Base-by-base conservation (phyloP, 495 filamentous ascomycete species). In the Neurospora sp. region DNA sequence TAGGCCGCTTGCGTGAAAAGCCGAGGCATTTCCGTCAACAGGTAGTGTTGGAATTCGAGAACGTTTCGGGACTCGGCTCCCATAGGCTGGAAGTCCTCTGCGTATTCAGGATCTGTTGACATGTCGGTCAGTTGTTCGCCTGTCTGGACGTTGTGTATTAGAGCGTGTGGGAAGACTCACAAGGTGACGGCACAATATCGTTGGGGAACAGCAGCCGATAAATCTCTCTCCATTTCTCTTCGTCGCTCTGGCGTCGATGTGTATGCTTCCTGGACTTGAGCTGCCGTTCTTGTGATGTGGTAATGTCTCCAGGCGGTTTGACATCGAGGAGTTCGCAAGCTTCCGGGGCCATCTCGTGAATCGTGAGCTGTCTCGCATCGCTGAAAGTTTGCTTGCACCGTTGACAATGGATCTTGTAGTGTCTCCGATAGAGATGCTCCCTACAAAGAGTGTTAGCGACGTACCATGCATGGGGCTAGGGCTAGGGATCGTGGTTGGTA, bases 211-310 rank as follows among this genome's bases (percentile, higher is more conserved):
- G 73, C 9, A 79, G 75, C 6, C 70, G 72, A 71, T 80, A 82
- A 1, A 82, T 77, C 18, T 82, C 80, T 18, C 38, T 60, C 80
- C 80, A 82, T 23, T 80, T 80, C 7, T 80, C 79, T 18, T 77
- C 74, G 23, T 80, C 79, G 2, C 70, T 75, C 39, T 77, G 77
- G 8, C 71, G 73, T 14, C 74, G 73, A 10, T 74, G 39, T 5
- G 73, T 73, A 71, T 79, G 72, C 54, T 77, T 79, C 70, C 75
- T 77, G 2, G 78, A 77, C 49, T 78, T 81, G 18, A 81, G 62
- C 70, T 77, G 76, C 39, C 76, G 76, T 42, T 81, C 78, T 44
- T 81, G 78, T 27, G 70, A 39, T 3, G 73, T 60, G 1, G 73
- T 72, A 31, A 81, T 81, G 70, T 81, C 78, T 5, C 76, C 71